Base-by-base conservation (phyloP, 345 rosid genomes). In the Geranium brycei region DNA sequence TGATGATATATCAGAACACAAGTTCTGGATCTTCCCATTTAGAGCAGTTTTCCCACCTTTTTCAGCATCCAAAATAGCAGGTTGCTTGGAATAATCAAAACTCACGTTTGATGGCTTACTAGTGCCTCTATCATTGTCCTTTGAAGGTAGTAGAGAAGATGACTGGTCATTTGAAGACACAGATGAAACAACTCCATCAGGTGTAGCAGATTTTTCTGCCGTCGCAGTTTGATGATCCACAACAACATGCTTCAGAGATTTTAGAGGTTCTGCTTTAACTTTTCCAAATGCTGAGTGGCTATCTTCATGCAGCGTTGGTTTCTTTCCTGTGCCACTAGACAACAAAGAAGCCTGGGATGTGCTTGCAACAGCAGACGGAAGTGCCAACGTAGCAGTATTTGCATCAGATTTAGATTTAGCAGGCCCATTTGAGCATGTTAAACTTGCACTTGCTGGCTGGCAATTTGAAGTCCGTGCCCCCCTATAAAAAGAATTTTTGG, bases 381-480 rank as follows among this genome's bases (percentile, higher is more conserved):
- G 70, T 28, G 79, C 72, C 72, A 72, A 62, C n/a, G 76, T 64
- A 58, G 67, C 51, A 67, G 72, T 60, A 64, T 10, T 57, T 15
- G 72, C 61, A 53, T 83, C 91, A 62, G 81, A 35, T 69, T 74
- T 85, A 63, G 71, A 82, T 67, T 75, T 79, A 60, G 81, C 55
- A 64, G 85, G 67, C 65, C 85, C 91, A 83, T 83, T 79, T 41
- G 83, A 75, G 63, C 76, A 73, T 51, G 63, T 70, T 14, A 76
- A 66, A 70, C 69, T 62, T 58, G 80, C 77, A 60, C 61, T 31
- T 55, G 38, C 41, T 17, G 76, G 62, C 51, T 69, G 74, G 65
- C 47, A 58, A 31, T 41, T 61, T 40, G 62, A 71, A 66, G 78
- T 69, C 57, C 78, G 78, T 12, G 68, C 73, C 47, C 82, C 84